Conservation (phyloP, 192 early-diverging fungal genomes). For the Rhizoclosmatium globosum region DNA sequence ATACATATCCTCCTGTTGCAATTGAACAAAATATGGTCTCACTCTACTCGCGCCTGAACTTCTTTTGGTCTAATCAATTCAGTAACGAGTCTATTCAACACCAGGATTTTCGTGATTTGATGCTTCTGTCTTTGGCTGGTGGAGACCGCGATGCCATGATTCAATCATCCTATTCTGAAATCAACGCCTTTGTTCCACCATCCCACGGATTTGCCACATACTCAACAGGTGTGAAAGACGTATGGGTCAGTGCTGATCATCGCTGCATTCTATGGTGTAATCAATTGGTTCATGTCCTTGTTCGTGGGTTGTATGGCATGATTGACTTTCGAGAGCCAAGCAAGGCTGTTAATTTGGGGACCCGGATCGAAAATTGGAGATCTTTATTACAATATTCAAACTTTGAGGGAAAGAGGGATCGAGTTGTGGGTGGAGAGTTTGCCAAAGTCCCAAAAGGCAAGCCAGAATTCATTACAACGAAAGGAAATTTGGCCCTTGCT, state of each 20-base stretch:
- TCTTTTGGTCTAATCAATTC: slow-evolving; percentile 71
- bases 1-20: slow-evolving; percentile 79
- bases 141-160: slow-evolving; percentile 90
- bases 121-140: slow-evolving; percentile 88
- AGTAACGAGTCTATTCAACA: not conserved
- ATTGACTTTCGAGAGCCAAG: not conserved
- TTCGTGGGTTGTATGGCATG: slow-evolving; percentile 19
- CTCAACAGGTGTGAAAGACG: slow-evolving; percentile 79
- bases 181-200: slow-evolving; percentile 69
- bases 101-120: slow-evolving; percentile 51
- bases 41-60: slow-evolving; percentile 73
- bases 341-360: not conserved
- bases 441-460: not conserved
- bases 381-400: not conserved
- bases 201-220: slow-evolving; percentile 81
- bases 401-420: not conserved
- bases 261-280: slow-evolving; percentile 93
- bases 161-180: slow-evolving; percentile 75
- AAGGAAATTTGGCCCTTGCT: not conserved
- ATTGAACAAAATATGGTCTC: slow-evolving; percentile 65
- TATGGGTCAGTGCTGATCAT: slow-evolving; percentile 93
- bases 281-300: slow-evolving; percentile 66
- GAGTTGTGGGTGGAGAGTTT: not conserved
- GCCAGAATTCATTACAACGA: not conserved
- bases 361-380: not conserved